phyloP scores from a whole-genome alignment of 2,329 filamentous ascomycete genomes.

The Pezicula radicicola region DNA sequence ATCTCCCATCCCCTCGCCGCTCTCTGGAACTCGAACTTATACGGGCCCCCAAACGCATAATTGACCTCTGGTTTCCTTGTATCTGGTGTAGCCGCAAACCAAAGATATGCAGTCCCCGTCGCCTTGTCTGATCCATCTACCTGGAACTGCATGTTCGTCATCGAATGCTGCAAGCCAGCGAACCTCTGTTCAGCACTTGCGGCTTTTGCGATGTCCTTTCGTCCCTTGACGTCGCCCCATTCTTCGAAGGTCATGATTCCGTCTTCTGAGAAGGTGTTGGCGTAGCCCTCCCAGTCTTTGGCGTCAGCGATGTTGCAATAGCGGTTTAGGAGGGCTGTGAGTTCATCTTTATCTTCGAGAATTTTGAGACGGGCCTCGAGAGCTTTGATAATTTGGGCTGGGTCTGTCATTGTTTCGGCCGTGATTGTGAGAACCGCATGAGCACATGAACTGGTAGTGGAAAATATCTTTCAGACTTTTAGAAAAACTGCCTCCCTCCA shows the following conservation, averaged over 20 bases:
- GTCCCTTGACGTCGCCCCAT: background rate
- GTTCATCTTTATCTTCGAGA: constrained; percentile 2
- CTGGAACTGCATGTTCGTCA: background rate
- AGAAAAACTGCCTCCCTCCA: too few relatives aligned
- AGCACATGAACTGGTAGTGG: too few relatives aligned
- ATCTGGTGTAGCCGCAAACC: background rate
- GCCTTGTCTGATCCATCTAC: constrained; percentile 1
- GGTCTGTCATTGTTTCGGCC: background rate
- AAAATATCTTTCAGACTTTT: too few relatives aligned
- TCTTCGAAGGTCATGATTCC: background rate
- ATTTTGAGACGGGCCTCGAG: background rate
- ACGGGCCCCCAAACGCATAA: constrained; percentile 1
- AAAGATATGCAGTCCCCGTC: background rate
- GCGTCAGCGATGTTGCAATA: background rate
- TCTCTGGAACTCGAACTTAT: background rate
- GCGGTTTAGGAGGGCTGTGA: background rate
- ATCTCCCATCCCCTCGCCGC: background rate
- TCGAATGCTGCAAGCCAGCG: background rate
- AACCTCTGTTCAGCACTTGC: background rate
- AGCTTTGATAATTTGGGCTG: background rate
- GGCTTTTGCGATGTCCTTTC: background rate
- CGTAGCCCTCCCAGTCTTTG: background rate
- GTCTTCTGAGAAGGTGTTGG: background rate
- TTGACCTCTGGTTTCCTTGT: background rate
- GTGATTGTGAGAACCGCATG: background rate